A percentile compares a stretch with the other conserved stretches of the same genome.
phyloP scores from a whole-genome alignment of 2,329 filamentous ascomycete species.

The Colletotrichum sp. region DNA sequence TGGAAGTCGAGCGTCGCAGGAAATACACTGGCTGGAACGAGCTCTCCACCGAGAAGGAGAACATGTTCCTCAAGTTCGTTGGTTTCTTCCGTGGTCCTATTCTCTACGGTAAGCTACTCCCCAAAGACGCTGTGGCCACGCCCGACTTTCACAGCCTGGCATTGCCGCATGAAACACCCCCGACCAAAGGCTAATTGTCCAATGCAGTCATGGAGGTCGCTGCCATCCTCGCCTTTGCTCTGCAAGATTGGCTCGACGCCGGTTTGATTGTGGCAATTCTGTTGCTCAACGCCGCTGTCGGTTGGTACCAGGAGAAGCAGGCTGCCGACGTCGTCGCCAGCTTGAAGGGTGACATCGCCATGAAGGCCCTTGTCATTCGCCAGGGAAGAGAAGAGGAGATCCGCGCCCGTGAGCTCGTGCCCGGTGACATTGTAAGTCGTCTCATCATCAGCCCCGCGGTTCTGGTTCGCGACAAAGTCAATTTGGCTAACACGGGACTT shows the following conservation, averaged over 20 bases:
- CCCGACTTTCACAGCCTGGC: not conserved
- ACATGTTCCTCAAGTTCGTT: constrained; percentile 76
- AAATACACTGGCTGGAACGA: constrained; percentile 75
- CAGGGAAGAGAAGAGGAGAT: constrained; percentile 72
- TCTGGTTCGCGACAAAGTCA: not conserved
- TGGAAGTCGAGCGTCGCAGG: constrained; percentile 67
- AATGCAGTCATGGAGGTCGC: constrained; percentile 73
- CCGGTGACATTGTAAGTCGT: constrained; percentile 72
- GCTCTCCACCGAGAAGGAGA: constrained; percentile 75
- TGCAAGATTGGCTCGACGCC: constrained; percentile 78
- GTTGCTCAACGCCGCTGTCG: constrained; percentile 75
- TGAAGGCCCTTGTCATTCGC: constrained; percentile 73
- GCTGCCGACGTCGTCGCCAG: constrained; percentile 77
- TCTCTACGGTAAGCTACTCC: constrained; percentile 68
- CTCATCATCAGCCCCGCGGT: not conserved
- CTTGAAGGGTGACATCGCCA: constrained; percentile 79
- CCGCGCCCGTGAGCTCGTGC: constrained; percentile 75
- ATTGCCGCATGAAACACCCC: constrained; percentile 12
- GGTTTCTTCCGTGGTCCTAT: constrained; percentile 79
- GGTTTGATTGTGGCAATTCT: constrained; percentile 77
- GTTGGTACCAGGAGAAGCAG: constrained; percentile 85
- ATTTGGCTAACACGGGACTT: not conserved
- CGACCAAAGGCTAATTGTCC: constrained; percentile 13
- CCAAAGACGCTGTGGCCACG: not conserved
- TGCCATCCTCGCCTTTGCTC: constrained; percentile 75